A percentile compares a stretch with the other conserved stretches of the same genome.
phyloP scores from a whole-genome alignment of 768 basidiomycete genomes.

The Tephrocybe sp. region DNA sequence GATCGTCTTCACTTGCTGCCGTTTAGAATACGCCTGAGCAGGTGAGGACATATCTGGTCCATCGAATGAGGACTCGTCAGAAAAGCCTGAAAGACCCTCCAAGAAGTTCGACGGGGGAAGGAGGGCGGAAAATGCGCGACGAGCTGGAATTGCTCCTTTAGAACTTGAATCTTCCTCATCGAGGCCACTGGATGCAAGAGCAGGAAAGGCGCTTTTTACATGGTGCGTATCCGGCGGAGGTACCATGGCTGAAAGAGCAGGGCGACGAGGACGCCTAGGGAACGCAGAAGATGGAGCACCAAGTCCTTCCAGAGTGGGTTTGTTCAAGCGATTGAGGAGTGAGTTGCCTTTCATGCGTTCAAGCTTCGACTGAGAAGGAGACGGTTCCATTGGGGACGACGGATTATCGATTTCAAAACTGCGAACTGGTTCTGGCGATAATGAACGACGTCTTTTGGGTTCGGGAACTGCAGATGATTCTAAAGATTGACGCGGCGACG shows the following conservation, averaged over 20 bases:
- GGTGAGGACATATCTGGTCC: conserved; percentile 74
- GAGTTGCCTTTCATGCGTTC: conserved; percentile 49
- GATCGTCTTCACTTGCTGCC: conserved; percentile 75
- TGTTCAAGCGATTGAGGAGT: conserved; percentile 42
- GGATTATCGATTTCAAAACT: conserved; percentile 34
- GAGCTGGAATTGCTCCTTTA: conserved; percentile 45
- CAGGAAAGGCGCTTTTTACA: conserved; percentile 41
- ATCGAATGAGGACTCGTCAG: conserved; percentile 62
- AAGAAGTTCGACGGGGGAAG: conserved; percentile 57
- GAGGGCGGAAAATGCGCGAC: conserved; percentile 78
- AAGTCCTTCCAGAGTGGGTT: conserved; percentile 52
- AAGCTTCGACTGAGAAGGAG: conserved; percentile 48
- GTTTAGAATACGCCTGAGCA: conserved; percentile 75
- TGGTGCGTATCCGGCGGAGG: conserved; percentile 38
- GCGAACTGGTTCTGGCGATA: conserved; percentile 48
- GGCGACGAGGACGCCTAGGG: conserved; percentile 61
- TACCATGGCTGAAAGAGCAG: conserved; percentile 63
- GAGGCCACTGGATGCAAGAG: conserved; percentile 27
- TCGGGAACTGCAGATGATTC: conserved; percentile 41
- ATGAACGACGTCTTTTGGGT: conserved; percentile 55
- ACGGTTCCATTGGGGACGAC: conserved; percentile 50
- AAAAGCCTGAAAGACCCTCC: conserved; percentile 36
- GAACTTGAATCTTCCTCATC: conserved; percentile 26
- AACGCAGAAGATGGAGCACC: conserved; percentile 50
- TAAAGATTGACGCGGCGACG: conserved; percentile 48